Conservation (phyloP, 108 stramenopile species). For the Ochromonas danica region DNA sequence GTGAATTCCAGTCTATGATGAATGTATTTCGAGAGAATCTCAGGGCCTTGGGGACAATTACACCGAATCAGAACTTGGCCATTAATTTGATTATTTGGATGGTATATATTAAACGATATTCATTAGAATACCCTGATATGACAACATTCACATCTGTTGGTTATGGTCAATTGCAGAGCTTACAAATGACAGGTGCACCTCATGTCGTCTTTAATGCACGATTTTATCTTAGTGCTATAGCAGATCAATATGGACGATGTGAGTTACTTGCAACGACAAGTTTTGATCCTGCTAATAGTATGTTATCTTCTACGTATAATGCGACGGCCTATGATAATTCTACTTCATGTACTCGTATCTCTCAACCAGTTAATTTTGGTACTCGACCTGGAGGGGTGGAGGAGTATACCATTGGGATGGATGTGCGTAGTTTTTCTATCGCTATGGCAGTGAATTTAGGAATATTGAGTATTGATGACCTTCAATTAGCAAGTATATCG, state of each 20-base stretch:
- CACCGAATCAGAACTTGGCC: not conserved
- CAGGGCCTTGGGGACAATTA: not conserved
- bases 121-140: not conserved
- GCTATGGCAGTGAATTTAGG: not conserved
- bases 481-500: not conserved
- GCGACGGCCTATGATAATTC: not conserved
- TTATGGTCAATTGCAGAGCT: not conserved
- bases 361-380: not conserved
- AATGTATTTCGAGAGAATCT: not conserved
- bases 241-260: not conserved
- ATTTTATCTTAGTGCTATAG: not conserved
- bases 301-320: not conserved
- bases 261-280: not conserved
- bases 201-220: not conserved
- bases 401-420: not conserved
- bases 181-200: slow-evolving; percentile 11
- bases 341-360: not conserved
- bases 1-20: not conserved
- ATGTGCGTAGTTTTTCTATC: not conserved
- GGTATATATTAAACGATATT: not conserved
- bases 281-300: not conserved
- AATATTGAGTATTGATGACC: not conserved
- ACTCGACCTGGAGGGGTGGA: not conserved
- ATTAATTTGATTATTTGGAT: slow-evolving; percentile 1
- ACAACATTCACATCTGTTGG: not conserved